Evolutionary conservation across 2,329 filamentous ascomycete species (phyloP).

Genomic region (Dryadomyces quercivorus): DNA sequence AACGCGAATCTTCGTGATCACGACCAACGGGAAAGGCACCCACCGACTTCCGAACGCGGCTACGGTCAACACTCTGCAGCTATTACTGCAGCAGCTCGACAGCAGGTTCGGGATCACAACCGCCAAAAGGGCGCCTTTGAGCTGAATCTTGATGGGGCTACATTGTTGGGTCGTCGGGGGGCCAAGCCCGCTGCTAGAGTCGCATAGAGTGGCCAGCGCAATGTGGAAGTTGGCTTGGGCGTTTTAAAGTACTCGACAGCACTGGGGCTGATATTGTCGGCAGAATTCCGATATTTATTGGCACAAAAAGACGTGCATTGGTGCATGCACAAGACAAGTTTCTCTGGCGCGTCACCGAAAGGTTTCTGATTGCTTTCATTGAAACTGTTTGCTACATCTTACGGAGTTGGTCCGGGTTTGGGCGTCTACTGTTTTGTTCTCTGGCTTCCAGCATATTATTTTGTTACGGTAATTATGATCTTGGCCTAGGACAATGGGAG

Average conservation of each 20-base stretch:
- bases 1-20: slow-evolving; percentile 61
- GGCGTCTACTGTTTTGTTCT: not conserved
- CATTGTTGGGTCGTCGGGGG: slow-evolving; percentile 62
- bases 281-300: not conserved
- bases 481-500: not conserved
- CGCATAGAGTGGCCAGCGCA: slow-evolving; percentile 15
- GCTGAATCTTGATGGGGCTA: slow-evolving; percentile 82
- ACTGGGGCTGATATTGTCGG: not conserved
- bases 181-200: slow-evolving; percentile 39
- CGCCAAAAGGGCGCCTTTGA: slow-evolving; percentile 77
- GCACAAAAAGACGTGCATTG: not conserved
- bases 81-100: slow-evolving; percentile 71
- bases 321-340: not conserved
- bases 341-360: not conserved
- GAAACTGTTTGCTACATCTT: not conserved
- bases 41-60: slow-evolving; percentile 38
- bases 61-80: slow-evolving; percentile 83
- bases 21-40: slow-evolving; percentile 38
- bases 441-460: slow-evolving; percentile 9
- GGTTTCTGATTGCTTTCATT: not conserved
- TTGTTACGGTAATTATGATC: not conserved
- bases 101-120: slow-evolving; percentile 58
- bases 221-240: not conserved
- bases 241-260: not conserved
- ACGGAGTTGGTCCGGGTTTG: not conserved